These are phyloP conservation scores for Heritiera littoralis DNA, from an alignment of 345 rosid species.

Conservation along the genomic window DNA sequence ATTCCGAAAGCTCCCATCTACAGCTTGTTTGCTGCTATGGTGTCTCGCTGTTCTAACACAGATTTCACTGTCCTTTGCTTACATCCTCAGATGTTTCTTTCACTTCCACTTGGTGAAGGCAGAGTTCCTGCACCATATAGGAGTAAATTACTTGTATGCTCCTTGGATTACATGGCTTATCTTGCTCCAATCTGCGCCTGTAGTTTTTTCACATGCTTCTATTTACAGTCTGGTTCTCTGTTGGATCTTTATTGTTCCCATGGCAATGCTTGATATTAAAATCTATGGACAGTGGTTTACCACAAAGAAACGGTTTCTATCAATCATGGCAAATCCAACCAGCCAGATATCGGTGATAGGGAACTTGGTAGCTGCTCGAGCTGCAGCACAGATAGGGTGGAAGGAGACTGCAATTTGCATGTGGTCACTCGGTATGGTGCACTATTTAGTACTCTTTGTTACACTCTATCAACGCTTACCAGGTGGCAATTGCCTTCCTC, in stretches of 20 bases:
- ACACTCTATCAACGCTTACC: slow-evolving; percentile 69
- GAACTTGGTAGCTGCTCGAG: slow-evolving; percentile 57
- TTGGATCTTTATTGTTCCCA: slow-evolving; percentile 45
- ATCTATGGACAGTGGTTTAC: slow-evolving; percentile 86
- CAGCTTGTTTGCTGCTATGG: slow-evolving; percentile 38
- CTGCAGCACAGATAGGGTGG: slow-evolving; percentile 63
- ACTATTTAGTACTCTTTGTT: slow-evolving; percentile 68
- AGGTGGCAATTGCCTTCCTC: slow-evolving; percentile 43
- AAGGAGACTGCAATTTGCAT: slow-evolving; percentile 57
- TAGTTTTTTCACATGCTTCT: slow-evolving; percentile 7
- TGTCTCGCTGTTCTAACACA: slow-evolving; percentile 32
- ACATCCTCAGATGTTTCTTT: slow-evolving; percentile 32
- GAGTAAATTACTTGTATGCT: slow-evolving; percentile 65
- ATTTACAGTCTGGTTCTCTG: slow-evolving; percentile 34
- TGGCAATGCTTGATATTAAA: slow-evolving; percentile 56
- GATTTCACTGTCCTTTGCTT: slow-evolving; percentile 30
- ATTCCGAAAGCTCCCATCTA: slow-evolving; percentile 21
- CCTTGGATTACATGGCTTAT: slow-evolving; percentile 71
- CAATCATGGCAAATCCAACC: slow-evolving; percentile 59
- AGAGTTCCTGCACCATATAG: slow-evolving; percentile 51
- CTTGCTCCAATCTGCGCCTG: slow-evolving; percentile 67
- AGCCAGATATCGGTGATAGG: slow-evolving; percentile 65
- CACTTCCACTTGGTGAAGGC: slow-evolving; percentile 42
- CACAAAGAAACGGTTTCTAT: slow-evolving; percentile 57
- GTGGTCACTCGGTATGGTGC: slow-evolving; percentile 68